Evolutionary conservation across 2,329 filamentous ascomycete species (phyloP).

Genomic region (Daldinia eschscholtzii): DNA sequence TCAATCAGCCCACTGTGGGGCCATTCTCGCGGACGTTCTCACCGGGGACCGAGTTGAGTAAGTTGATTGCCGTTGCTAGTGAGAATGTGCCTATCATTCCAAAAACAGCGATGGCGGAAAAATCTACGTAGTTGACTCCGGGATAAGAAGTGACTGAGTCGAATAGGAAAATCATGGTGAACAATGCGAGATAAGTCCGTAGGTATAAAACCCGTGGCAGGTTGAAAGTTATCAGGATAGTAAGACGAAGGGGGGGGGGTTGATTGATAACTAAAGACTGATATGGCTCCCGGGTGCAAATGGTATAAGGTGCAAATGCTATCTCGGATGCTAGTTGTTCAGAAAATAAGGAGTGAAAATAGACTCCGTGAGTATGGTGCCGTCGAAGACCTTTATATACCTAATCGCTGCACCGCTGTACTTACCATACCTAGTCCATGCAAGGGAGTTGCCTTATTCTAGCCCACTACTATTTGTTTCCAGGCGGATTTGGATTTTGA

Average conservation of each 20-base stretch:
- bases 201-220: not conserved
- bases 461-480: not conserved
- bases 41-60: not conserved
- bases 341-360: not conserved
- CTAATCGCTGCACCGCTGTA: not conserved
- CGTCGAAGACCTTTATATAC: not conserved
- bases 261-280: not conserved
- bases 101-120: not conserved
- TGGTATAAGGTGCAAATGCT: not conserved
- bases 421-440: not conserved
- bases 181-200: not conserved
- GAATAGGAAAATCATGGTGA: constrained; percentile 5
- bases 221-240: not conserved
- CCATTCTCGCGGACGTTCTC: constrained; percentile 1
- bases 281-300: not conserved
- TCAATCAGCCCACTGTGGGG: constrained; percentile 6
- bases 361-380: not conserved
- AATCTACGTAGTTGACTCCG: not conserved
- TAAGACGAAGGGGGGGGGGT: not conserved
- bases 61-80: not conserved
- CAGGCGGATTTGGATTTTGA: not conserved
- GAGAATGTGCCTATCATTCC: constrained; percentile 6
- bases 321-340: not conserved
- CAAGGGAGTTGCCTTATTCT: not conserved
- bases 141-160: constrained; percentile 4